These are phyloP conservation scores for Pythium oligandrum DNA, from an alignment of 352 stramenopile species.

Conservation along the genomic window DNA sequence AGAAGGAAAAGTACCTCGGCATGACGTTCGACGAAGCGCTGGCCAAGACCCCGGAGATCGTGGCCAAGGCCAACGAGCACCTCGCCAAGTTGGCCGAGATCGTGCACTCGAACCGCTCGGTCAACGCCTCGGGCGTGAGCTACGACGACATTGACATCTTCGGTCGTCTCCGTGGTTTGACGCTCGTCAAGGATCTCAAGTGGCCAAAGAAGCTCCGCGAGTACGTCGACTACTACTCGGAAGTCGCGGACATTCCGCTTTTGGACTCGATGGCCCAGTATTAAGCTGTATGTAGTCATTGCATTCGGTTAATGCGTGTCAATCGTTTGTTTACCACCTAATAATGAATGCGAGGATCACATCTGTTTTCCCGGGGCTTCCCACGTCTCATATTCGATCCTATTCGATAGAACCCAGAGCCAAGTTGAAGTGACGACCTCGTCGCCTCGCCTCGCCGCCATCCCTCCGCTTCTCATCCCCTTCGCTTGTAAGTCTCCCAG, in stretches of 20 bases:
- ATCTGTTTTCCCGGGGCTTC: too few relatives aligned
- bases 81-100: constrained; percentile 31
- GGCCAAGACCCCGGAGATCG: constrained; percentile 29
- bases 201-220: constrained; percentile 43
- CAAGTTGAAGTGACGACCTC: too few relatives aligned
- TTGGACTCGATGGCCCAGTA: constrained; percentile 42
- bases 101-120: constrained; percentile 32
- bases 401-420: too few relatives aligned
- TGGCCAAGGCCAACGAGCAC: constrained; percentile 34
- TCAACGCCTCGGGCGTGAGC: constrained; percentile 34
- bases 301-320: too few relatives aligned
- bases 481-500: too few relatives aligned
- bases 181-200: constrained; percentile 44
- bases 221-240: constrained; percentile 43
- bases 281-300: constrained; percentile 4
- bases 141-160: constrained; percentile 62
- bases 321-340: too few relatives aligned
- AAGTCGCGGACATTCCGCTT: constrained; percentile 34
- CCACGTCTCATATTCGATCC: too few relatives aligned
- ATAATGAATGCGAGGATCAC: too few relatives aligned
- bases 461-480: too few relatives aligned
- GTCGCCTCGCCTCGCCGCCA: too few relatives aligned
- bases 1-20: constrained; percentile 67
- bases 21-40: constrained; percentile 35
- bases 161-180: constrained; percentile 36